phyloP scores from a whole-genome alignment of 2,329 filamentous ascomycete genomes.

The Curvularia verruculosa region DNA sequence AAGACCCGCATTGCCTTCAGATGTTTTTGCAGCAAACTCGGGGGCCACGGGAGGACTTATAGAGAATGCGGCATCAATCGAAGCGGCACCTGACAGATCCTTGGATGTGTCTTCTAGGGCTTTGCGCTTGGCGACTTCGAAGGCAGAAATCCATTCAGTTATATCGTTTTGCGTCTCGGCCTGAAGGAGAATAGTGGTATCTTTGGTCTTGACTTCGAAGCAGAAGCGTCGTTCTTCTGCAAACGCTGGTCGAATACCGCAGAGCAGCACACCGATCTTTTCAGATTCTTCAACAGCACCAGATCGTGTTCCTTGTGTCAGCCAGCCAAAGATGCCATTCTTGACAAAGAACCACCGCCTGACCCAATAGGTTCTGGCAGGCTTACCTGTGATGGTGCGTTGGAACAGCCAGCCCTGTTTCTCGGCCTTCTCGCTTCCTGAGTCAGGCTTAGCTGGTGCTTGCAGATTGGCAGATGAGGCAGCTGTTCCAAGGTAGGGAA shows the following conservation, averaged over 20 bases:
- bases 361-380: conserved; percentile 86
- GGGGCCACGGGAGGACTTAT: conserved; percentile 87
- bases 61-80: conserved; percentile 79
- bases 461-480: conserved; percentile 61
- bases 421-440: conserved; percentile 62
- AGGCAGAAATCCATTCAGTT: conserved; percentile 92
- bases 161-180: conserved; percentile 90
- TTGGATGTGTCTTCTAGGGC: conserved; percentile 76
- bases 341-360: conserved; percentile 95
- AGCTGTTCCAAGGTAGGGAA: conserved; percentile 79
- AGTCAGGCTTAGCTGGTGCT: conserved; percentile 59
- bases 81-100: conserved; percentile 54
- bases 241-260: conserved; percentile 87
- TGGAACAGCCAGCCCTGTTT: conserved; percentile 97
- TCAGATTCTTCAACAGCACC: conserved; percentile 93
- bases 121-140: conserved; percentile 91
- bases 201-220: conserved; percentile 98
- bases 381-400: conserved; percentile 81
- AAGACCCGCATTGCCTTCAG: conserved; percentile 67
- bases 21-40: conserved; percentile 83
- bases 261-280: conserved; percentile 92
- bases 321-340: conserved; percentile 93
- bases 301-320: conserved; percentile 78
- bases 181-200: conserved; percentile 84
- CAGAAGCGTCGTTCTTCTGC: conserved; percentile 95